phyloP scores from a whole-genome alignment of 106 monocot genomes.

The Phalaenopsis aphrodite region DNA sequence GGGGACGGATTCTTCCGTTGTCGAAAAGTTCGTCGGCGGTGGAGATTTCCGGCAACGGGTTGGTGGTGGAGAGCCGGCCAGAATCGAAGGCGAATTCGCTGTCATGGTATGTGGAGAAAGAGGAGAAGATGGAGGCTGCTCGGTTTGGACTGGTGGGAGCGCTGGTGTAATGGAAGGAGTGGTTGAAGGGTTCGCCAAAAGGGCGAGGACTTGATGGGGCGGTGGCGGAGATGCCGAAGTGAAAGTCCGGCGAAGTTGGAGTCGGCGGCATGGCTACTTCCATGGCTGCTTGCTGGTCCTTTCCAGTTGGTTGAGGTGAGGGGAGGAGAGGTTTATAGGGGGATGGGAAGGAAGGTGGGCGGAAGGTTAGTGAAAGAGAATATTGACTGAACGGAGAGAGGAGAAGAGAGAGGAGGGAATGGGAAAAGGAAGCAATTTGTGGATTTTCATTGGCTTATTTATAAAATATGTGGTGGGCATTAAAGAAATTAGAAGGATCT shows the following conservation, averaged over 20 bases:
- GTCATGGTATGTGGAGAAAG: slow-evolving; percentile 14
- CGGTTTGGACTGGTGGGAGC: slow-evolving; percentile 52
- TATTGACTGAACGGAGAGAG: not conserved
- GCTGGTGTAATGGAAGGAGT: slow-evolving; percentile 38
- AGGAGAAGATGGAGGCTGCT: slow-evolving; percentile 30
- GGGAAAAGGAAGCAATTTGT: not conserved
- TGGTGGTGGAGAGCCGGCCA: not conserved
- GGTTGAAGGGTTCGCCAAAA: slow-evolving; percentile 15
- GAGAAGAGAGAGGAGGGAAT: not conserved
- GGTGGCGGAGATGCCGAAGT: slow-evolving; percentile 22
- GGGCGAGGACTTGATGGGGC: slow-evolving; percentile 59
- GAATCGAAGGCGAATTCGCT: slow-evolving; percentile 9
- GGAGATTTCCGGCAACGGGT: not conserved
- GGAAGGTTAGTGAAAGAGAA: not conserved
- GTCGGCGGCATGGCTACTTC: slow-evolving; percentile 25
- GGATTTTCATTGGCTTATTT: too few species aligned
- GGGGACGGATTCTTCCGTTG: slow-evolving; percentile 4
- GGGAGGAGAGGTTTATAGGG: not conserved
- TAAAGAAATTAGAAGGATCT: too few species aligned
- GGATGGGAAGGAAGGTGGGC: not conserved
- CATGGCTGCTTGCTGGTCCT: slow-evolving; percentile 11
- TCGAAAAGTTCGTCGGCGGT: slow-evolving; percentile 19
- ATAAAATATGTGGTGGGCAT: too few species aligned
- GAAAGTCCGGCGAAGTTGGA: slow-evolving; percentile 11
- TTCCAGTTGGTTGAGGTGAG: not conserved